Evolutionary conservation across 2,329 filamentous ascomycete genomes (phyloP).

Genomic region (Trichoderma breve): DNA sequence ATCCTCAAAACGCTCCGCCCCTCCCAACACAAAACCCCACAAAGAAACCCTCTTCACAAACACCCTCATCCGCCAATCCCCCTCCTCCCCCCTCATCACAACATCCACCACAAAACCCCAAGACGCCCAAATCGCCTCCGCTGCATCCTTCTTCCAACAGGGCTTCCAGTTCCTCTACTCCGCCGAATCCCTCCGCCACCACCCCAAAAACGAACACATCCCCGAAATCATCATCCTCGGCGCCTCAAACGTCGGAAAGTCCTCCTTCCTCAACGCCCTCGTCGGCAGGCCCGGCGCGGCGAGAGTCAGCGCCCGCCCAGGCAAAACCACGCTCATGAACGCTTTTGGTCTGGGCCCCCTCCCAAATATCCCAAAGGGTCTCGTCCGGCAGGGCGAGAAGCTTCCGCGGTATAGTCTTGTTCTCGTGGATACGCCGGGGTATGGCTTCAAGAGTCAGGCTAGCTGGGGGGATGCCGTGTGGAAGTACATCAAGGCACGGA

Average conservation of each 20-base stretch:
- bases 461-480: conserved; percentile 54
- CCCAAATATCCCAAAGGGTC: conserved; percentile 28
- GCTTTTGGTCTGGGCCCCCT: conserved; percentile 53
- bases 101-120: conserved; percentile 22
- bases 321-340: conserved; percentile 55
- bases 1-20: conserved; percentile 13
- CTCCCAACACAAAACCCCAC: conserved; percentile 16
- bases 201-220: conserved; percentile 50
- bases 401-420: conserved; percentile 48
- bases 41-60: conserved; percentile 22
- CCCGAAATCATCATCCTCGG: conserved; percentile 75
- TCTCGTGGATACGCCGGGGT: conserved; percentile 52
- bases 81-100: conserved; percentile 15
- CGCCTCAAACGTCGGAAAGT: conserved; percentile 88
- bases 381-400: conserved; percentile 36
- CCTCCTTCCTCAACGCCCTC: conserved; percentile 81
- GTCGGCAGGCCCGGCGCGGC: conserved; percentile 51
- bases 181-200: conserved; percentile 46
- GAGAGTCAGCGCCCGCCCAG: conserved; percentile 49
- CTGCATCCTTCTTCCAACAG: conserved; percentile 35
- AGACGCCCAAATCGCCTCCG: conserved; percentile 28
- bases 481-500: conserved; percentile 49
- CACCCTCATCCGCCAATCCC: conserved; percentile 22
- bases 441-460: conserved; percentile 45
- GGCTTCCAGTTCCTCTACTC: conserved; percentile 48